Conservation (phyloP, 2,329 filamentous ascomycete genomes). For the Neofusicoccum sp. region DNA sequence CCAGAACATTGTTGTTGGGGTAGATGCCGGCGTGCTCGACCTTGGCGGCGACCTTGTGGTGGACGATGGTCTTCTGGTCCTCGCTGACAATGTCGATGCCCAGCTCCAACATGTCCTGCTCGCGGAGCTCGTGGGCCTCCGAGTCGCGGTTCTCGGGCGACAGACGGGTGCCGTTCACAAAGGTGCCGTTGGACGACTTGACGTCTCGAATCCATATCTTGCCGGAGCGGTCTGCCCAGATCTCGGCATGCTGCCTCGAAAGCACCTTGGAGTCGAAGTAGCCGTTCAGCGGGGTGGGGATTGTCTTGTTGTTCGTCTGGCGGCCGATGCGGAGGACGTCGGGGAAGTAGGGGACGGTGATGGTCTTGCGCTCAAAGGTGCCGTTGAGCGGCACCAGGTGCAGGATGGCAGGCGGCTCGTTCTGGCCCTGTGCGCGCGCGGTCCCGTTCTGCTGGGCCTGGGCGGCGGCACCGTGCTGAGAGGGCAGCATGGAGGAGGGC, state of each 20-base stretch:
- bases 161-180: conserved; percentile 88
- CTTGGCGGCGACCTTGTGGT: conserved; percentile 96
- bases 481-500: conserved; percentile 64
- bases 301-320: conserved; percentile 95
- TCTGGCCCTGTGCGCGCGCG: conserved; percentile 41
- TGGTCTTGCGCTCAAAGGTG: conserved; percentile 96
- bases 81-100: conserved; percentile 99
- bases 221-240: conserved; percentile 82
- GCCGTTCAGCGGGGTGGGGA: conserved; percentile 87
- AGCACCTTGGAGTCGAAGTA: conserved; percentile 99
- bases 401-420: conserved; percentile 73
- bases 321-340: conserved; percentile 93
- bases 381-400: conserved; percentile 90
- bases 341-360: conserved; percentile 89
- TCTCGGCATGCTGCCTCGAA: conserved; percentile 92
- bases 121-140: conserved; percentile 89
- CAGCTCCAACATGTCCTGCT: conserved; percentile 88
- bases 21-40: conserved; percentile 93
- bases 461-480: conserved; percentile 69
- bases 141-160: conserved; percentile 96
- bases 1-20: conserved; percentile 74
- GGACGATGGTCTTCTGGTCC: conserved; percentile 96
- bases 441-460: conserved; percentile 61
- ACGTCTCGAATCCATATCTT: conserved; percentile 97
- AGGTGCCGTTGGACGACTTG: conserved; percentile 98